Percentiles rank a stretch among this genome's conserved stretches.
Evolutionary conservation across 306 rosid species (phyloP).

Genomic region (Prunus mume): DNA sequence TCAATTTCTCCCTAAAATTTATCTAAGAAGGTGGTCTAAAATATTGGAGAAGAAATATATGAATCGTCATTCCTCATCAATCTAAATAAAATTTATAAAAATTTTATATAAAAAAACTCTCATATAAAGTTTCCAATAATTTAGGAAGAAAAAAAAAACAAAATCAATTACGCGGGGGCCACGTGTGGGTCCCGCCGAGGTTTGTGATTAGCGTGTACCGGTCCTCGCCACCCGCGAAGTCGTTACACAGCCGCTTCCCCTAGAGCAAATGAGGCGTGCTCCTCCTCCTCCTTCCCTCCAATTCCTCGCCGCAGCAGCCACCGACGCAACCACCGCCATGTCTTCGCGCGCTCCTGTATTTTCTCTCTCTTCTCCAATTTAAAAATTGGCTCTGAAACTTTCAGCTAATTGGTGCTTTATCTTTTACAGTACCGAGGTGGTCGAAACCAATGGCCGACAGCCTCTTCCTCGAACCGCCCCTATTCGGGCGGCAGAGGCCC

Average conservation of each 20-base stretch:
- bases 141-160: no score
- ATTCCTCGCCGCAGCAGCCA: constrained; percentile 34
- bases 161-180: background rate
- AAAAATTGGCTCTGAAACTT: background rate
- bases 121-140: no score
- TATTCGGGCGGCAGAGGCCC: constrained; percentile 41
- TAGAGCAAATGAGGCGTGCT: constrained; percentile 47
- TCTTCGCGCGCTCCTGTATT: constrained; percentile 47
- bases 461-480: constrained; percentile 42
- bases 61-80: no score
- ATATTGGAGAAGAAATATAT: no score
- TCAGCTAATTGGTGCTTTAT: background rate
- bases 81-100: no score
- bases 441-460: constrained; percentile 32
- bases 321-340: constrained; percentile 38
- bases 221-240: background rate
- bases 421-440: constrained; percentile 60
- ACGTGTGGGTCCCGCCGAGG: background rate
- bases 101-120: no score
- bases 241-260: no score
- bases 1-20: no score
- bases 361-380: constrained; percentile 6
- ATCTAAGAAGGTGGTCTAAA: rapidly evolving
- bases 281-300: constrained; percentile 40
- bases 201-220: background rate